Evolutionary conservation across 805 yeast genomes (phyloP), one percentile per base, ranked within the genome.

Genomic region (Pichia heedii): DNA sequence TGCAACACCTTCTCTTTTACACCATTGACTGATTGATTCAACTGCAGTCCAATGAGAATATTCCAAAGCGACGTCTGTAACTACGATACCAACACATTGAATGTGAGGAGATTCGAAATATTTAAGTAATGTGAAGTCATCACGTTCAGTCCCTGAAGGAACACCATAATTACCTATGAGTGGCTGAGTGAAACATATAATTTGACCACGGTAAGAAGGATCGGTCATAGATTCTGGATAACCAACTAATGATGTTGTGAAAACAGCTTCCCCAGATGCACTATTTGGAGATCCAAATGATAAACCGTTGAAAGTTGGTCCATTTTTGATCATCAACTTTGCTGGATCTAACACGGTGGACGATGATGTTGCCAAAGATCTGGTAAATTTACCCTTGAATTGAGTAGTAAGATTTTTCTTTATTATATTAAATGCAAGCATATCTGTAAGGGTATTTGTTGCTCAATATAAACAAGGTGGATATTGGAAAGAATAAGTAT

Each of bases 1-100:
- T 44, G 97, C 94, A 44, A 94, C 93, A 36, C 95, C 96, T 55
- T 88, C 94, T 61, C 96, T 81, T 66, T 84, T 78, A 70, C 98
- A 93, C 98, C 97, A 93, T 55, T 84, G 85, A 47, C 86, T 84
- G 46, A 93, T 74, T 18, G 95, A 82, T 69, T 93, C 97, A 29
- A 93, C 96, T 4, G 99, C 99, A 32, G 97, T 89, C 98, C 98
- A 93, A 65, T 93, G 99, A n/a, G 96, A 86, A 66, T 90, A 87
- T 62, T 88, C 76, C 74, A 89, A 76, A 20, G 98, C 97, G 43
- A 78, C 96, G 60, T 93, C 96, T 36, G 95, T 84, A 22, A 93
- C 98, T 39, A 93, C 95, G 47, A 93, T 87, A 54, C 97, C 99
- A 48, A 84, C 81, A 67, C 97, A 89, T 67, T 93, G 97, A 44